A percentile compares a stretch with the other conserved stretches of the same genome.
Evolutionary conservation across 495 filamentous ascomycete species (phyloP).

Genomic region (Xylaria palmicola): DNA sequence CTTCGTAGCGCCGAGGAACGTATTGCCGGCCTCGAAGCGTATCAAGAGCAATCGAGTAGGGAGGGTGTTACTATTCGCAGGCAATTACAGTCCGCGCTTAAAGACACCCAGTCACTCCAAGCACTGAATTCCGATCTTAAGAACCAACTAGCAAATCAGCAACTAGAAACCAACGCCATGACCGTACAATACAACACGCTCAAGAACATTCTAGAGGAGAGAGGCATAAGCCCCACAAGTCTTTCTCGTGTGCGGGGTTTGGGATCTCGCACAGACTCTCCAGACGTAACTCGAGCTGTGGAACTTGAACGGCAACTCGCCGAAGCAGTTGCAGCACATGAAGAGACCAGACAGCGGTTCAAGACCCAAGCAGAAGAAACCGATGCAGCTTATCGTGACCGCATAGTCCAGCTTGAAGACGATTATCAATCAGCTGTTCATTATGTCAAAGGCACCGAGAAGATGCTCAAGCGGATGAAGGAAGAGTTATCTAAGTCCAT

Average conservation of each 20-base stretch:
- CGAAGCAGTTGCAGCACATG: conserved; percentile 71
- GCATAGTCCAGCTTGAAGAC: conserved; percentile 86
- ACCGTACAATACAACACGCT: conserved; percentile 87
- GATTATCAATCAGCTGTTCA: conserved; percentile 99
- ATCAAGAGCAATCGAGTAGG: conserved; percentile 93
- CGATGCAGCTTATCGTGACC: conserved; percentile 82
- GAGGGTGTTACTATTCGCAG: conserved; percentile 86
- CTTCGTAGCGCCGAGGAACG: conserved; percentile 90
- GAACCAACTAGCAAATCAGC: conserved; percentile 73
- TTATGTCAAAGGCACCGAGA: conserved; percentile 98
- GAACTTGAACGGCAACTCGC: conserved; percentile 92
- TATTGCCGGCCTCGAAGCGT: conserved; percentile 92
- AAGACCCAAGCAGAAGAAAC: conserved; percentile 80
- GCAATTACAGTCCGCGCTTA: conserved; percentile 79
- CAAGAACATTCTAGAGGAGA: conserved; percentile 87
- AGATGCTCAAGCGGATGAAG: conserved; percentile 98
- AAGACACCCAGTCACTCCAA: conserved; percentile 74
- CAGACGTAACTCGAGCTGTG: conserved; percentile 75
- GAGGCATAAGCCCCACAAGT: conserved; percentile 70
- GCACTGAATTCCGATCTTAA: conserved; percentile 76
- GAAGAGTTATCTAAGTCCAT: conserved; percentile 90
- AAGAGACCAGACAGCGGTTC: conserved; percentile 73
- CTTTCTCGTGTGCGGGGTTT: conserved; percentile 47
- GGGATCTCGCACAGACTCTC: conserved; percentile 68
- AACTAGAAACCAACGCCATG: conserved; percentile 85